Conservation (phyloP, 257 asterid species). For the Avicennia marina region DNA sequence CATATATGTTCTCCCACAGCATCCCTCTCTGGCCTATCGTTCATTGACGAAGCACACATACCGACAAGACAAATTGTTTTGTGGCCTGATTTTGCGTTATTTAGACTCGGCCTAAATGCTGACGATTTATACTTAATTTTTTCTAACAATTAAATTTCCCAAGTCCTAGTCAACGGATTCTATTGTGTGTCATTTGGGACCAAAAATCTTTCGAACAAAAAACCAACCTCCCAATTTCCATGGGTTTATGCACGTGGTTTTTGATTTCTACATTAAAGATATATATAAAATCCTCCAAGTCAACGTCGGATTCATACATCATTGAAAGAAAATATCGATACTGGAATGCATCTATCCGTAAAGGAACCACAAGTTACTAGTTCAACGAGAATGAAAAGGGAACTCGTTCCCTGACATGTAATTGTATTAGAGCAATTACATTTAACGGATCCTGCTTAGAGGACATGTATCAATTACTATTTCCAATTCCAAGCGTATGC, state of each 20-base stretch:
- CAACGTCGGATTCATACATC: neutral
- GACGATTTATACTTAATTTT: neutral
- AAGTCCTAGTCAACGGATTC: neutral
- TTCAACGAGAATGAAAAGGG: neutral
- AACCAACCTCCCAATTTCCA: neutral
- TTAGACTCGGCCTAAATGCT: neutral
- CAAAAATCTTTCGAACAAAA: neutral
- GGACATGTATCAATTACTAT: no score
- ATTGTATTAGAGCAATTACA: neutral
- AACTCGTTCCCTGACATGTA: neutral
- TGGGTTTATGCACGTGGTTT: neutral
- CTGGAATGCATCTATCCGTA: neutral
- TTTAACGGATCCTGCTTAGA: neutral
- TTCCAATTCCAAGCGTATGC: no score
- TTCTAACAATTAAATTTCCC: neutral
- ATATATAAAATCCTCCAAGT: neutral
- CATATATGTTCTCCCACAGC: neutral
- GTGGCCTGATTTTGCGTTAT: neutral
- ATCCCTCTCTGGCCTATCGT: no score
- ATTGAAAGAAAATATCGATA: no score
- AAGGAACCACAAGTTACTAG: neutral
- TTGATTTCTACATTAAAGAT: neutral
- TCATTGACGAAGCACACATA: neutral
- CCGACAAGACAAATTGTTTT: no score
- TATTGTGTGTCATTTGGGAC: neutral